Percentiles rank a stretch among this genome's conserved stretches.
phyloP scores from a whole-genome alignment of 2,329 filamentous ascomycete species.

The Xylariales sp. region DNA sequence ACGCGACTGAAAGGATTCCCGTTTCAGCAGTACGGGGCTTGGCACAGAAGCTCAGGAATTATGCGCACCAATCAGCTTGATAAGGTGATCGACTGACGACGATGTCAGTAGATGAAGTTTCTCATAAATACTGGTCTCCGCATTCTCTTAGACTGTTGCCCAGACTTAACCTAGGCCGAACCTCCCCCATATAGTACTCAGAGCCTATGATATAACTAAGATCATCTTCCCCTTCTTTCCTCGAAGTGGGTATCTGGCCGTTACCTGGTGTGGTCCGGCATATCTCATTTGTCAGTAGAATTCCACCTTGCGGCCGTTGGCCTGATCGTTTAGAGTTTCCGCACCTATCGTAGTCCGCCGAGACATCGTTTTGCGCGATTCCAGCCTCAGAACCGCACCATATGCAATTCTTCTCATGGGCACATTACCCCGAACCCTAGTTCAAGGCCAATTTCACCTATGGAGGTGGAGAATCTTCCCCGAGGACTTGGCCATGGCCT shows the following conservation, averaged over 20 bases:
- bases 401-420: slow-evolving; percentile 2
- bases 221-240: slow-evolving; percentile 14
- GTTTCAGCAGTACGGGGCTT: slow-evolving; percentile 20
- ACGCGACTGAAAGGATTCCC: not conserved
- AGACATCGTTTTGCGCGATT: slow-evolving; percentile 6
- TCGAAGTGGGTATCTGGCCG: slow-evolving; percentile 15
- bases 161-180: slow-evolving; percentile 15
- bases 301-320: not conserved
- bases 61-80: slow-evolving; percentile 34
- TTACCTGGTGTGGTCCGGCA: slow-evolving; percentile 5
- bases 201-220: slow-evolving; percentile 2
- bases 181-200: slow-evolving; percentile 5
- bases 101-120: slow-evolving; percentile 4
- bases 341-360: slow-evolving; percentile 35
- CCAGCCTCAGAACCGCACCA: slow-evolving; percentile 17
- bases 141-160: slow-evolving; percentile 9
- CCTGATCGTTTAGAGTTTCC: slow-evolving; percentile 26
- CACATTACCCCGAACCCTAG: slow-evolving; percentile 20
- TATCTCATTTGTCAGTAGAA: slow-evolving; percentile 24
- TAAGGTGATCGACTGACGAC: not conserved
- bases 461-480: slow-evolving; percentile 20
- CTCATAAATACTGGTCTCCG: slow-evolving; percentile 16
- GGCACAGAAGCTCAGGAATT: not conserved
- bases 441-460: not conserved
- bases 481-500: slow-evolving; percentile 5